A percentile compares a stretch with the other conserved stretches of the same genome.
These are phyloP conservation scores for Xylogone sp. DNA, from an alignment of 2,329 filamentous ascomycete genomes.

Conservation along the genomic window DNA sequence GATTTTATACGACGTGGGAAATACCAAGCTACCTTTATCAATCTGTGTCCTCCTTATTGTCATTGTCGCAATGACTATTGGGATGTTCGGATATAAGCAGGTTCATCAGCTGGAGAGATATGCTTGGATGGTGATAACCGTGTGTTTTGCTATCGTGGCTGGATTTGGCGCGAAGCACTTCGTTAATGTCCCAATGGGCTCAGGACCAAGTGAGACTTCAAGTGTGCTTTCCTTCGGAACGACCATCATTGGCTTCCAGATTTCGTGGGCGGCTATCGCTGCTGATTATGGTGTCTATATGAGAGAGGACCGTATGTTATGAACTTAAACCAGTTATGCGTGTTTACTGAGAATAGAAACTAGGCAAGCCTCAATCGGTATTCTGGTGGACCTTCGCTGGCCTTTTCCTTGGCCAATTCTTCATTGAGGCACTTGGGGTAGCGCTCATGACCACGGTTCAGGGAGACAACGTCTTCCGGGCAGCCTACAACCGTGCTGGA, in stretches of 20 bases:
- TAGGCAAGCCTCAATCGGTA: no score
- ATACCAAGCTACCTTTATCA: slow-evolving; percentile 17
- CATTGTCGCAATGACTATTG: slow-evolving; percentile 13
- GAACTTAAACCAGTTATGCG: no score
- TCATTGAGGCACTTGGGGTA: no score
- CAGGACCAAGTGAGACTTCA: slow-evolving; percentile 54
- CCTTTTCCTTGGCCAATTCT: slow-evolving; percentile 51
- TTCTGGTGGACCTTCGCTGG: slow-evolving; percentile 66
- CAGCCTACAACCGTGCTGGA: slow-evolving; percentile 49
- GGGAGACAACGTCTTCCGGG: slow-evolving; percentile 36
- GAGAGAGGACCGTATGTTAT: slow-evolving; percentile 23
- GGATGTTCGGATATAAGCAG: slow-evolving; percentile 18
- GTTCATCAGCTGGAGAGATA: slow-evolving; percentile 17
- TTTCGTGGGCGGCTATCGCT: slow-evolving; percentile 68
- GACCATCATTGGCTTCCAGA: slow-evolving; percentile 63
- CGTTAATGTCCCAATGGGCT: slow-evolving; percentile 48
- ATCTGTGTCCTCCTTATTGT: slow-evolving; percentile 19
- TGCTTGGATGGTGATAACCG: slow-evolving; percentile 15
- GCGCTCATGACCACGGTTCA: no score
- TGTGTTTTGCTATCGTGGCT: slow-evolving; percentile 13
- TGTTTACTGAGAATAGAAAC: no score
- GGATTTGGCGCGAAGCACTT: slow-evolving; percentile 38
- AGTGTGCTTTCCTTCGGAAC: slow-evolving; percentile 59
- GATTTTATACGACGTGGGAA: slow-evolving; percentile 18
- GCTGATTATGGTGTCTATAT: slow-evolving; percentile 78